Percentiles rank a stretch among this genome's conserved stretches.
Conservation (phyloP, 1,139 yeast species). For the Suhomyces wounanorum region DNA sequence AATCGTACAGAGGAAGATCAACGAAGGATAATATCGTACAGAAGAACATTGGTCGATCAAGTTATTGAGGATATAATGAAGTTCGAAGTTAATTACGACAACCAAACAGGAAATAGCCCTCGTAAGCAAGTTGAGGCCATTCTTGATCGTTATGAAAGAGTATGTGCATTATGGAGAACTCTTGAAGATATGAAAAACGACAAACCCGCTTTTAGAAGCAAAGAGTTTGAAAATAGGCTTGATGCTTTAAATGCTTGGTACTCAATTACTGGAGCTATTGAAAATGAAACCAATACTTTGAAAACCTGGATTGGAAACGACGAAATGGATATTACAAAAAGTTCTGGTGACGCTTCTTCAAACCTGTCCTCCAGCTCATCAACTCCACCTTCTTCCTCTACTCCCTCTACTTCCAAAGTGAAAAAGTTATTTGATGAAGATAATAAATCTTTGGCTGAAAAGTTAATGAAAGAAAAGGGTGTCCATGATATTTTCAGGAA, state of each 20-base stretch:
- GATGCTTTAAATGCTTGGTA: constrained; percentile 87
- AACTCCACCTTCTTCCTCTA: constrained; percentile 29
- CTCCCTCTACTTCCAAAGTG: constrained; percentile 25
- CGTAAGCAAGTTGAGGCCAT: constrained; percentile 56
- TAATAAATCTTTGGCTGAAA: constrained; percentile 74
- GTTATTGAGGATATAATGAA: constrained; percentile 70
- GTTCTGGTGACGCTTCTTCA: constrained; percentile 26
- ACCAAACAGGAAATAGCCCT: constrained; percentile 28
- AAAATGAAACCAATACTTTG: constrained; percentile 57
- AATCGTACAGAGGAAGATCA: constrained; percentile 86
- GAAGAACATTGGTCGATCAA: constrained; percentile 73
- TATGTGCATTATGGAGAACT: constrained; percentile 81
- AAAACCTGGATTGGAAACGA: constrained; percentile 79
- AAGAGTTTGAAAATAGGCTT: constrained; percentile 63
- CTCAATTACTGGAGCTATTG: constrained; percentile 70
- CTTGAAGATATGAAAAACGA: constrained; percentile 75
- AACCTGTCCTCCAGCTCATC: constrained; percentile 20
- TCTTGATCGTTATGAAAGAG: constrained; percentile 63
- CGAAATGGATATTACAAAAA: constrained; percentile 61
- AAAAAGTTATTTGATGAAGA: constrained; percentile 58
- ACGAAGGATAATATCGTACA: constrained; percentile 64
- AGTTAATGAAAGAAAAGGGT: constrained; percentile 83
- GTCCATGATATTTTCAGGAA: constrained; percentile 66
- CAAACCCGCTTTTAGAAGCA: constrained; percentile 69
- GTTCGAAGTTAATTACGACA: constrained; percentile 55